phyloP scores from a whole-genome alignment of 805 yeast species.

The Debaryomyces maramus region DNA sequence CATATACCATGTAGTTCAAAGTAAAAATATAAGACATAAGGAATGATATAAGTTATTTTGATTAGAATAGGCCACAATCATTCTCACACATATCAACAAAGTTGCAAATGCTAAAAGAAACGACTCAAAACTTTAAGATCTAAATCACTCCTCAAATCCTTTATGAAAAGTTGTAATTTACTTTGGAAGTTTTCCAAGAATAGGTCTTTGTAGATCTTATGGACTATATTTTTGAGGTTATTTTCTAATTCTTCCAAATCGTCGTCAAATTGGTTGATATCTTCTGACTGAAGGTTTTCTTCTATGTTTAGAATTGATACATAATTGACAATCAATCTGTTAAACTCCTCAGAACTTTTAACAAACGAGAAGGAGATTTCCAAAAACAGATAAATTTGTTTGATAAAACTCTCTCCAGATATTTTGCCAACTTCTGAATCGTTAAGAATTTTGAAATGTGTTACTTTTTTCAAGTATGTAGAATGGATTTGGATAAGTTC shows the following conservation, averaged over 20 bases:
- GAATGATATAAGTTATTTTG: too few species aligned
- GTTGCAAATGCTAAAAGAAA: slow-evolving; percentile 3
- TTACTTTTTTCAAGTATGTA: slow-evolving; percentile 26
- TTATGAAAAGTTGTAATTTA: slow-evolving; percentile 42
- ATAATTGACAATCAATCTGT: slow-evolving; percentile 26
- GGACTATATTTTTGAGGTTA: slow-evolving; percentile 36
- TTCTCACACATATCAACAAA: too few species aligned
- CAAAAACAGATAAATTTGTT: slow-evolving; percentile 32
- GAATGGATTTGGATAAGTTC: slow-evolving; percentile 44
- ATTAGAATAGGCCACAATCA: too few species aligned
- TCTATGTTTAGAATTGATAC: slow-evolving; percentile 27
- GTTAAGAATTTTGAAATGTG: slow-evolving; percentile 32
- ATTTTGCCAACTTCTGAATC: slow-evolving; percentile 29
- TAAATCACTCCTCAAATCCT: slow-evolving; percentile 55
- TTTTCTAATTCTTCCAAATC: slow-evolving; percentile 28
- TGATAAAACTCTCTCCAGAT: slow-evolving; percentile 28
- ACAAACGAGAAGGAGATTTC: slow-evolving; percentile 34
- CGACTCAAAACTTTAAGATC: slow-evolving; percentile 45
- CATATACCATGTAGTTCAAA: too few species aligned
- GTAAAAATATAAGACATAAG: too few species aligned
- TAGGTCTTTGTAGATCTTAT: slow-evolving; percentile 37
- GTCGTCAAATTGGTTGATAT: slow-evolving; percentile 22
- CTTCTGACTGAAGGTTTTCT: slow-evolving; percentile 6
- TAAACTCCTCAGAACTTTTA: slow-evolving; percentile 36
- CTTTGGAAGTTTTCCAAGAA: slow-evolving; percentile 46